These are phyloP conservation scores for Candida germanica DNA, from an alignment of 805 yeast genomes.

Conservation along the genomic window DNA sequence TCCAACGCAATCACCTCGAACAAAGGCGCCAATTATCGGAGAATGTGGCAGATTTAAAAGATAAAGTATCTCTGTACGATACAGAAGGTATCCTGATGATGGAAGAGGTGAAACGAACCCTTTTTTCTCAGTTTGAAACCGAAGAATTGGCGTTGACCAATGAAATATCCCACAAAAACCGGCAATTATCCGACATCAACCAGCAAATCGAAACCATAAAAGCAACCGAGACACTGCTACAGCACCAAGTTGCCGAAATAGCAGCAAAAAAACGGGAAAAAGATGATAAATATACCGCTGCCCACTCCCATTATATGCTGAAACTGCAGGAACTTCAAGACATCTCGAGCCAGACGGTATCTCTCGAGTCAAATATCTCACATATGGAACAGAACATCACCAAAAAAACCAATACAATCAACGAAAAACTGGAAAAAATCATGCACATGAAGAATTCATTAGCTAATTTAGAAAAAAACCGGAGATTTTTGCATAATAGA, in stretches of 20 bases:
- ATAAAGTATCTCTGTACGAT: constrained; percentile 9
- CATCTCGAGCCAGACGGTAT: constrained; percentile 1
- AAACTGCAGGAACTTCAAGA: constrained; percentile 7
- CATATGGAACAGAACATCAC: constrained; percentile 48
- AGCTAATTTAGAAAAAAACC: constrained; percentile 47
- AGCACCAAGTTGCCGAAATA: too few relatives aligned
- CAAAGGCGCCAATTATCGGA: constrained; percentile 20
- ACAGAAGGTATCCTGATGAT: not conserved
- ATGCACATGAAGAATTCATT: constrained; percentile 30
- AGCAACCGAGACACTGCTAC: constrained; percentile 55
- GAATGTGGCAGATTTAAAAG: constrained; percentile 15
- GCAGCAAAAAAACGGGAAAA: not conserved
- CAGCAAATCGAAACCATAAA: not conserved
- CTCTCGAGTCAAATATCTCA: constrained; percentile 5
- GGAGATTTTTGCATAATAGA: constrained; percentile 67
- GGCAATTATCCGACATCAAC: constrained; percentile 1
- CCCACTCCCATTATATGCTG: not conserved
- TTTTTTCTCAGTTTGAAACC: constrained; percentile 2
- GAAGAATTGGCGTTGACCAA: constrained; percentile 1
- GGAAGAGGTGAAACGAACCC: constrained; percentile 4
- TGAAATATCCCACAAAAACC: constrained; percentile 10
- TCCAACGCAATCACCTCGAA: constrained; percentile 26
- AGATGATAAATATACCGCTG: not conserved
- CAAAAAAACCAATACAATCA: constrained; percentile 8
- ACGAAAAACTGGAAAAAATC: constrained; percentile 4